Conservation (phyloP, 805 yeast species). For the Sugiyamaella boreocaroliniensis region DNA sequence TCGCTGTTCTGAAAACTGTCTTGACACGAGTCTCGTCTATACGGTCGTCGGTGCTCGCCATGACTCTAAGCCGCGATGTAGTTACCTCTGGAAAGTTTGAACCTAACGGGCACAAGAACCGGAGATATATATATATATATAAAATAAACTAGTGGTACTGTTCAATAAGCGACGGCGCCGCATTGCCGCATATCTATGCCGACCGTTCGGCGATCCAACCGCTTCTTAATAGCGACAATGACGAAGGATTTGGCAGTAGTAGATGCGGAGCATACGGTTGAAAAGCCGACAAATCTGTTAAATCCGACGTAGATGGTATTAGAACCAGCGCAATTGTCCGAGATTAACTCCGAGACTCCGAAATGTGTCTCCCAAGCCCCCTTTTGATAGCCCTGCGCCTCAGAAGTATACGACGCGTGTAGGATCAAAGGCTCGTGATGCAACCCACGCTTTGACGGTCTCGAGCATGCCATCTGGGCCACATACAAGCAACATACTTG, state of each 20-base stretch:
- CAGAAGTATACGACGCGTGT: slow-evolving; percentile 1
- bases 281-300: neutral
- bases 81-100: no score
- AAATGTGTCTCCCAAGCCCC: no score
- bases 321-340: neutral
- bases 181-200: no score
- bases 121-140: no score
- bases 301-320: neutral
- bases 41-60: neutral
- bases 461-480: slow-evolving; percentile 3
- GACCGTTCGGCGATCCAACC: no score
- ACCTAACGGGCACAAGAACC: no score
- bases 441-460: slow-evolving; percentile 1
- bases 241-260: no score
- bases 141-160: no score
- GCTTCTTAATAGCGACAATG: no score
- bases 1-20: neutral
- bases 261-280: no score
- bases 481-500: neutral
- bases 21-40: neutral
- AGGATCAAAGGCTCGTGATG: neutral
- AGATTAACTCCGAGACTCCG: neutral
- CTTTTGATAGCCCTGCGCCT: neutral
- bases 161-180: no score
- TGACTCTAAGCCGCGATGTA: no score